Percentiles rank a stretch among this genome's conserved stretches.
Conservation (phyloP, 345 rosid genomes). For the Stellera chamaejasme region DNA sequence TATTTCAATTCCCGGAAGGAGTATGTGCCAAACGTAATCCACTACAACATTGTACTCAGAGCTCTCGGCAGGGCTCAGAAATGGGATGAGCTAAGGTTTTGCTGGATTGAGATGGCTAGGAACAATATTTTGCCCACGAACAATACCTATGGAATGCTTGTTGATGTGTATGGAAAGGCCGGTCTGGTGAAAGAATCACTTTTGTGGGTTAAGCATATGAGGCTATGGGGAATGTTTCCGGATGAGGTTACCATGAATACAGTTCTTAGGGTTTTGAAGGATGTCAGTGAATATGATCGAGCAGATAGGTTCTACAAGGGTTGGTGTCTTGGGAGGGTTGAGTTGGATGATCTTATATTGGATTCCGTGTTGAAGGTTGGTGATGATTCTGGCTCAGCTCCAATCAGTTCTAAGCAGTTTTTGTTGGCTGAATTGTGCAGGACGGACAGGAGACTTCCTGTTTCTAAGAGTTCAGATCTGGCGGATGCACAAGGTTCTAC, state of each 20-base stretch:
- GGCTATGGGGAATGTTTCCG: slow-evolving; percentile 55
- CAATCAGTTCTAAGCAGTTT: slow-evolving; percentile 66
- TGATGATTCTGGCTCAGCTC: slow-evolving; percentile 28
- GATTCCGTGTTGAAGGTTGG: slow-evolving; percentile 36
- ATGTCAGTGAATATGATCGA: slow-evolving; percentile 53
- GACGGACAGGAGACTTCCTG: slow-evolving; percentile 52
- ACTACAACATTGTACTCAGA: slow-evolving; percentile 75
- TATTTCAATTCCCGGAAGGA: slow-evolving; percentile 56
- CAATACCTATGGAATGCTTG: slow-evolving; percentile 77
- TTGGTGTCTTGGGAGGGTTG: slow-evolving; percentile 62
- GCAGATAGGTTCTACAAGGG: slow-evolving; percentile 75
- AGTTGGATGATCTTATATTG: slow-evolving; percentile 60
- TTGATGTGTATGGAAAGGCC: slow-evolving; percentile 85
- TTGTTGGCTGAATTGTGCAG: slow-evolving; percentile 73
- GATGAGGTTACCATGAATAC: slow-evolving; percentile 82
- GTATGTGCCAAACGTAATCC: slow-evolving; percentile 68
- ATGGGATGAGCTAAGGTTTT: slow-evolving; percentile 79
- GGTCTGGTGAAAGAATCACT: slow-evolving; percentile 78
- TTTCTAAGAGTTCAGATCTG: slow-evolving; percentile 21
- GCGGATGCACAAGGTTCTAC: slow-evolving; percentile 22
- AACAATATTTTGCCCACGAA: slow-evolving; percentile 60
- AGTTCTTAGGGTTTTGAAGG: slow-evolving; percentile 68
- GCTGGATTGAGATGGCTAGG: slow-evolving; percentile 84
- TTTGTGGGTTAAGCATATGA: slow-evolving; percentile 90
- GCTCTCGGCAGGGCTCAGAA: slow-evolving; percentile 72